Base-by-base conservation (phyloP, 352 stramenopile species). In the Pythium apleroticum region DNA sequence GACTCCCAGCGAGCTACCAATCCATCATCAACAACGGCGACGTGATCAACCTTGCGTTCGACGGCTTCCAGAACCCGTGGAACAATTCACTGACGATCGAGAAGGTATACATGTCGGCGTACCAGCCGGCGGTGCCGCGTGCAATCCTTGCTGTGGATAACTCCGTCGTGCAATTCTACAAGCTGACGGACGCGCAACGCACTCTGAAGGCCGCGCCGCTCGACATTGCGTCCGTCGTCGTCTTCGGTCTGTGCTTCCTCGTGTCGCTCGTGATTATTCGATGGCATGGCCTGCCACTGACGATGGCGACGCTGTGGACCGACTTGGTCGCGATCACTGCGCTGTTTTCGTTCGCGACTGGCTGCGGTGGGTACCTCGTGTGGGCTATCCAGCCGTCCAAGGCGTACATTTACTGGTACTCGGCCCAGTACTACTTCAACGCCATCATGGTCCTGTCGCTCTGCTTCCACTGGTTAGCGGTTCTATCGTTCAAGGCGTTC, bases 361-460 rank as follows among this genome's bases (percentile, higher is more conserved):
- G 72, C 3, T 90, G 82, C 43, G 86, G 79, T 27, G 85, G 85
- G 1, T 94, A 81, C 52, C 54, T 96, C 8, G 81, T 96, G n/a
- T 96, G 87, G 87, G 74, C 86, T 7, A 81, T 94, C 20, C 74
- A 93, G 63, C 87, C 87, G 27, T 96, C 87, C 10, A 90, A 91
- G 57, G 80, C 83, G 6, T 96, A 90, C 39, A 84, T 94, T 27
- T 87, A 93, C 57, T 91, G 86, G 79, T 91, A 89, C 60, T 86
- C 85, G 22, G 82, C 81, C 9, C 87, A 96, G 74, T 96, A 93
- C 57, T 93, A 93, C 62, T 96, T 96, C 72, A 93, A 90, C 65
- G 87, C 80, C 8, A 76, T 89, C 20, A 96, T 94, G 85, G 88
- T 96, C 65, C 50, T 96, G 61, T 90, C 87, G 63, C 54, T 96